phyloP scores from a whole-genome alignment of 1,139 yeast species.

The Saccharomyces hybrid region DNA sequence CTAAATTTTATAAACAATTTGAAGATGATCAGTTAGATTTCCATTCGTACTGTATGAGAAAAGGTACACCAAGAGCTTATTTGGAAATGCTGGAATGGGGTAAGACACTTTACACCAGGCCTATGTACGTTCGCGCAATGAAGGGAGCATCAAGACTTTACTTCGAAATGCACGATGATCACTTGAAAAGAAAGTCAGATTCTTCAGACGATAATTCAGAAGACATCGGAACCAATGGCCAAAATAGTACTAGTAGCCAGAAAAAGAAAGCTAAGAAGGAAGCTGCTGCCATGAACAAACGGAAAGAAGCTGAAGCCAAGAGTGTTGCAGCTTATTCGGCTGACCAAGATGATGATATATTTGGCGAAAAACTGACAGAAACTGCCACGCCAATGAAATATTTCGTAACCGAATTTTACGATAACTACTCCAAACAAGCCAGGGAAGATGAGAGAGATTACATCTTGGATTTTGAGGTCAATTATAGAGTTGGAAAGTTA shows the following conservation, averaged over 20 bases:
- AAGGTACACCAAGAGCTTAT: constrained; percentile 85
- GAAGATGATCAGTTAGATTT: constrained; percentile 85
- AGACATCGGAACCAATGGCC: background rate
- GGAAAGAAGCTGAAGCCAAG: constrained; percentile 35
- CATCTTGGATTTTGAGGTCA: constrained; percentile 38
- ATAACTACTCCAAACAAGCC: constrained; percentile 32
- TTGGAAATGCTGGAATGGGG: constrained; percentile 75
- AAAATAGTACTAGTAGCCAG: constrained; percentile 11
- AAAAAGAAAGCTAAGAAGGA: constrained; percentile 38
- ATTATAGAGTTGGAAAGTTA: constrained; percentile 38
- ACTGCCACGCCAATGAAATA: constrained; percentile 37
- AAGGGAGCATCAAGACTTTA: constrained; percentile 57
- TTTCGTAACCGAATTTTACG: constrained; percentile 35
- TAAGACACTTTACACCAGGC: constrained; percentile 59
- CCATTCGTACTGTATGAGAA: constrained; percentile 86
- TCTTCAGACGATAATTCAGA: constrained; percentile 22
- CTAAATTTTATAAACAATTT: constrained; percentile 62
- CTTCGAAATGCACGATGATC: constrained; percentile 38
- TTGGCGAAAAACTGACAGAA: constrained; percentile 36
- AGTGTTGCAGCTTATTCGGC: constrained; percentile 32
- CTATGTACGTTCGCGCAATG: constrained; percentile 63
- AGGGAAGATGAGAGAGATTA: constrained; percentile 32
- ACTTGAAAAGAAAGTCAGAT: constrained; percentile 23
- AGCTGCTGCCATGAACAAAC: constrained; percentile 33
- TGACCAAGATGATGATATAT: constrained; percentile 38